Conservation (phyloP, 495 filamentous ascomycete genomes). For the Podospora anserina region DNA sequence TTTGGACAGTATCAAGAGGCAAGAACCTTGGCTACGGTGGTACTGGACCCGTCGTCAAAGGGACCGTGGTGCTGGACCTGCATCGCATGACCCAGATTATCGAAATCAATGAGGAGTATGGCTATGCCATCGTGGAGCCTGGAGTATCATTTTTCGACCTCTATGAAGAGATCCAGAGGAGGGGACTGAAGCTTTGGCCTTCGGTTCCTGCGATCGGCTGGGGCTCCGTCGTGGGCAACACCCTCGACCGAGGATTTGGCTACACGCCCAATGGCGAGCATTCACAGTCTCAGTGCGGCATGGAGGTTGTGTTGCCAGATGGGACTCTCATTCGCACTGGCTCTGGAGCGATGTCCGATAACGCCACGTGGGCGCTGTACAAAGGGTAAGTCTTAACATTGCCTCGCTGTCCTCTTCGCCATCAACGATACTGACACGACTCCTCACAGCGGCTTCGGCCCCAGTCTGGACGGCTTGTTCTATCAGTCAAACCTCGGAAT, state of each 20-base stretch:
- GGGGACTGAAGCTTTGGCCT: constrained; percentile 46
- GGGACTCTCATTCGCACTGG: constrained; percentile 55
- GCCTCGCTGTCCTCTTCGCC: too few relatives aligned
- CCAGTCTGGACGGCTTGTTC: constrained; percentile 55
- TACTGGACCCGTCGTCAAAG: constrained; percentile 50
- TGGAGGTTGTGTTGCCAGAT: constrained; percentile 55
- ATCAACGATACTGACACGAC: too few relatives aligned
- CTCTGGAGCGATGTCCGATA: constrained; percentile 53
- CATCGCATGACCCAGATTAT: constrained; percentile 56
- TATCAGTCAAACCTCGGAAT: constrained; percentile 50
- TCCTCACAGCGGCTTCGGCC: constrained; percentile 44
- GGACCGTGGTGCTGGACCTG: constrained; percentile 52
- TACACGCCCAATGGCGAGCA: constrained; percentile 41
- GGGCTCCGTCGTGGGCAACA: constrained; percentile 54
- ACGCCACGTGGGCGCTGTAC: constrained; percentile 49
- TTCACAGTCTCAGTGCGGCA: constrained; percentile 51
- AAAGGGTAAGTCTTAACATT: constrained; percentile 25
- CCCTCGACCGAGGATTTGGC: constrained; percentile 54
- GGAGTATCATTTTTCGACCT: constrained; percentile 55
- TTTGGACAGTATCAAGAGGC: constrained; percentile 53
- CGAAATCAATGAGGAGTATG: constrained; percentile 50
- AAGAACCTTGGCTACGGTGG: constrained; percentile 58
- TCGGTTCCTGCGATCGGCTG: constrained; percentile 55
- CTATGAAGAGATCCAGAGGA: constrained; percentile 48
- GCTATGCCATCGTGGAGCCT: constrained; percentile 52